A percentile compares a stretch with the other conserved stretches of the same genome.
Conservation (phyloP, 2,329 filamentous ascomycete genomes). For the Penicillium concentricum region DNA sequence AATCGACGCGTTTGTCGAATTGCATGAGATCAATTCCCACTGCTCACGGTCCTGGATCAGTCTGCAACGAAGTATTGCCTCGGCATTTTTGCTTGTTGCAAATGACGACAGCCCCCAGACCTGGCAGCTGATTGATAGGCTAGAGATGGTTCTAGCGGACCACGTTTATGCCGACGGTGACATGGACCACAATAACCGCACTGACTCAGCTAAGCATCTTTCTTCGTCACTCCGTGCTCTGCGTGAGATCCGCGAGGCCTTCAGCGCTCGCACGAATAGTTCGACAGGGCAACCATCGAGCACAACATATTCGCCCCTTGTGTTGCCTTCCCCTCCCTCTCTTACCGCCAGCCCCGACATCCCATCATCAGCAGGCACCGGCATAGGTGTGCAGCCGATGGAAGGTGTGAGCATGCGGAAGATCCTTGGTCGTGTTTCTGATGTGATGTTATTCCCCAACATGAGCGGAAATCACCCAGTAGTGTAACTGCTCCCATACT, state of each 20-base stretch:
- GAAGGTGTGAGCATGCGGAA: conserved; percentile 31
- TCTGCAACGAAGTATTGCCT: conserved; percentile 42
- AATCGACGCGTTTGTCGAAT: conserved; percentile 57
- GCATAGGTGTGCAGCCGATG: conserved; percentile 2
- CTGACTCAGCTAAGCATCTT: conserved; percentile 36
- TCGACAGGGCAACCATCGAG: background rate
- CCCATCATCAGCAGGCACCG: background rate
- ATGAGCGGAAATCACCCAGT: conserved; percentile 20
- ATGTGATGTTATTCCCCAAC: conserved; percentile 38
- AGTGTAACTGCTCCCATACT: background rate
- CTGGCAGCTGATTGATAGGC: conserved; percentile 28
- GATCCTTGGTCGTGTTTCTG: conserved; percentile 35
- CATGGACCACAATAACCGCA: conserved; percentile 26
- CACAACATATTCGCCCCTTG: conserved; percentile 10
- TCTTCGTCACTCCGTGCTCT: conserved; percentile 34
- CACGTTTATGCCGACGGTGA: conserved; percentile 32
- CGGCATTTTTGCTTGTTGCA: conserved; percentile 40
- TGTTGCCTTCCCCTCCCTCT: conserved; percentile 17
- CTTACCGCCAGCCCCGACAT: conserved; percentile 8
- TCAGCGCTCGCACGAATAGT: conserved; percentile 18
- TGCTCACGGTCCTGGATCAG: conserved; percentile 45
- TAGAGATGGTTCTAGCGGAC: conserved; percentile 32
- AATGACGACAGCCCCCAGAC: conserved; percentile 30
- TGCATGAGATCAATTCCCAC: conserved; percentile 41
- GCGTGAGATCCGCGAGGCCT: conserved; percentile 32